Conservation (phyloP, 2,329 filamentous ascomycete species). For the Apiospora rasikravindrae region DNA sequence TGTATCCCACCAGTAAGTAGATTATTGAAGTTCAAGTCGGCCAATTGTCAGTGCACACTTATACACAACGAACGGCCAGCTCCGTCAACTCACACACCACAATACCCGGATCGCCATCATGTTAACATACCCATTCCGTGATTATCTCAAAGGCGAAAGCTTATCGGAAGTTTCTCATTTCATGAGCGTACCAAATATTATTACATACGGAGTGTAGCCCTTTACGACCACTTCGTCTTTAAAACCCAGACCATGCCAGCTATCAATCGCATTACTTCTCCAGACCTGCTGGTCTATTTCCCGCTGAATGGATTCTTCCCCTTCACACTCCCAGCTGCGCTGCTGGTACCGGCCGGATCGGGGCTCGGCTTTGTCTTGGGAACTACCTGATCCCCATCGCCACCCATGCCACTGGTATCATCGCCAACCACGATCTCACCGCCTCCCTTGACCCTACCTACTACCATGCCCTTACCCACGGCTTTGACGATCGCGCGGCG, state of each 20-base stretch:
- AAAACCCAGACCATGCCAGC: not conserved
- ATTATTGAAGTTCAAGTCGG: not conserved
- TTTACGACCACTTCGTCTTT: not conserved
- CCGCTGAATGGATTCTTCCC: not conserved
- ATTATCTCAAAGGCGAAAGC: not conserved
- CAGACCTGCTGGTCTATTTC: not conserved
- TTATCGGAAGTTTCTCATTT: not conserved
- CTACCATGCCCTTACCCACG: constrained; percentile 95
- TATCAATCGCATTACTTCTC: not conserved
- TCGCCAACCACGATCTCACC: constrained; percentile 76
- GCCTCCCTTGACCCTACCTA: constrained; percentile 78
- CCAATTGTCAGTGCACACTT: too few relatives aligned
- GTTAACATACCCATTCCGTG: too few relatives aligned
- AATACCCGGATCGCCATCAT: not conserved
- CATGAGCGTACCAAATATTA: not conserved
- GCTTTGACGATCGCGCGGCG: constrained; percentile 89
- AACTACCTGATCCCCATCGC: not conserved
- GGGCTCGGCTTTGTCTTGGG: not conserved
- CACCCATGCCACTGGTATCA: constrained; percentile 39
- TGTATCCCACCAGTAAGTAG: not conserved
- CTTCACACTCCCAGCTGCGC: not conserved
- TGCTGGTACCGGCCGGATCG: not conserved
- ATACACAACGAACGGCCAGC: too few relatives aligned
- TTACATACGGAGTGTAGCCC: not conserved
- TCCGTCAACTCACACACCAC: too few relatives aligned